Percentiles rank a stretch among this genome's conserved stretches.
Evolutionary conservation across 768 basidiomycete genomes (phyloP).

Genomic region (Suillus weaverae): DNA sequence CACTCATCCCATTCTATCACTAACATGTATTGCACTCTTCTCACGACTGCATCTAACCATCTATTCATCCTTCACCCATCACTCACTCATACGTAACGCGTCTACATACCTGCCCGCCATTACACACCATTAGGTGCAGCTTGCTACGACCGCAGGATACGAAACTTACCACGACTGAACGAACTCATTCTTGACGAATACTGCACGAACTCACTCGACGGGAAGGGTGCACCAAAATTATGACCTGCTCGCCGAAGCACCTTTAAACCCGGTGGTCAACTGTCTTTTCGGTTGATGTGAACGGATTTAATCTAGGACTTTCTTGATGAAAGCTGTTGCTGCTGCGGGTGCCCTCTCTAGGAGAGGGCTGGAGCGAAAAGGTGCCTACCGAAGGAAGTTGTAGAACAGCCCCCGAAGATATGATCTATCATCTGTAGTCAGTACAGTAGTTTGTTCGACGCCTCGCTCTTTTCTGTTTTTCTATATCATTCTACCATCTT

Average conservation of each 20-base stretch:
- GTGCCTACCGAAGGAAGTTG: conserved; percentile 22
- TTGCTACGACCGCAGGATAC: conserved; percentile 34
- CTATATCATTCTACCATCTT: conserved; percentile 21
- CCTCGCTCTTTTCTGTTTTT: conserved; percentile 24
- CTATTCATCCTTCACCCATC: conserved; percentile 22
- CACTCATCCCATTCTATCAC: conserved; percentile 21
- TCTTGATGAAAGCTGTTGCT: conserved; percentile 25
- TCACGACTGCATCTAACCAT: conserved; percentile 23
- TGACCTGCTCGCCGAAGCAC: conserved; percentile 19
- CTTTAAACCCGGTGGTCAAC: conserved; percentile 13
- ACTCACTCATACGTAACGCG: conserved; percentile 17
- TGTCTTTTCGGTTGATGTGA: conserved; percentile 14
- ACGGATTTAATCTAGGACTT: conserved; percentile 17
- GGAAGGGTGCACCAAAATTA: conserved; percentile 24
- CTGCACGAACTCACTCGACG: conserved; percentile 30
- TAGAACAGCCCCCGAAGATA: conserved; percentile 31
- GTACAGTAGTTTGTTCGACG: conserved; percentile 19
- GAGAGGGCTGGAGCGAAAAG: conserved; percentile 33
- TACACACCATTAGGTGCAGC: conserved; percentile 19
- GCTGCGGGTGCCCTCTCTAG: conserved; percentile 31
- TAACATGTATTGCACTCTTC: conserved; percentile 22
- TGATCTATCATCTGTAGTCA: conserved; percentile 23
- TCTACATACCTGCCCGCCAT: conserved; percentile 16
- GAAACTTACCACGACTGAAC: conserved; percentile 30
- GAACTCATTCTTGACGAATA: conserved; percentile 39